Percentiles rank a stretch among this genome's conserved stretches.
phyloP scores from a whole-genome alignment of 106 monocot genomes.

The Apostasia ramifera region DNA sequence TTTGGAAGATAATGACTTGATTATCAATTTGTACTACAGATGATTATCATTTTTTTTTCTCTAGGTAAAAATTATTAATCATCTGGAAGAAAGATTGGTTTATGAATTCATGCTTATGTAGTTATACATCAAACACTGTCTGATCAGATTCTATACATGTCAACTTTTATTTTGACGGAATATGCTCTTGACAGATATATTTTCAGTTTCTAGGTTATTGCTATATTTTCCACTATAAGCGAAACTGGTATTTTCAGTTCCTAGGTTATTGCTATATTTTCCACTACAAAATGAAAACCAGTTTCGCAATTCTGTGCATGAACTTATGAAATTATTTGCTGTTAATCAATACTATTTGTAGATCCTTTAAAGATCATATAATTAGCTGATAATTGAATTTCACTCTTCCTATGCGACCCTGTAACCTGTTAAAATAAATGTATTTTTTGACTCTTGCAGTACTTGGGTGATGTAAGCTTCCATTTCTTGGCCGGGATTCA shows the following conservation, averaged over 20 bases:
- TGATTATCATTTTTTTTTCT: not conserved
- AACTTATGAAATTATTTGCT: not conserved
- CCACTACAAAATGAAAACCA: not conserved
- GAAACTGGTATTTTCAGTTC: too few relatives aligned
- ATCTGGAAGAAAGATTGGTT: not conserved
- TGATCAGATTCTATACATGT: too few relatives aligned
- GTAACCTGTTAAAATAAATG: not conserved
- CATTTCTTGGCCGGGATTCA: conserved; percentile 63
- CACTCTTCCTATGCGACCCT: not conserved
- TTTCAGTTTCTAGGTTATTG: too few relatives aligned
- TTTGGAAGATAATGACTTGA: not conserved
- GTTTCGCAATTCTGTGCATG: too few relatives aligned
- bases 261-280: too few relatives aligned
- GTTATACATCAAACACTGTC: not conserved
- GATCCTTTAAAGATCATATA: not conserved
- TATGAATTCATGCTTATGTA: not conserved
- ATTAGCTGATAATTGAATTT: too few relatives aligned
- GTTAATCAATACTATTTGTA: not conserved
- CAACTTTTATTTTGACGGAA: too few relatives aligned
- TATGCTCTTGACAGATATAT: too few relatives aligned
- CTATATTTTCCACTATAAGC: too few relatives aligned
- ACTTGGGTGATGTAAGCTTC: conserved; percentile 36
- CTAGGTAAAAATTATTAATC: too few relatives aligned
- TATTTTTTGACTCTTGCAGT: conserved; percentile 26
- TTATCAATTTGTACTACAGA: not conserved